Conservation (phyloP, 2,329 filamentous ascomycete species). For the Fusarium haematococcum region DNA sequence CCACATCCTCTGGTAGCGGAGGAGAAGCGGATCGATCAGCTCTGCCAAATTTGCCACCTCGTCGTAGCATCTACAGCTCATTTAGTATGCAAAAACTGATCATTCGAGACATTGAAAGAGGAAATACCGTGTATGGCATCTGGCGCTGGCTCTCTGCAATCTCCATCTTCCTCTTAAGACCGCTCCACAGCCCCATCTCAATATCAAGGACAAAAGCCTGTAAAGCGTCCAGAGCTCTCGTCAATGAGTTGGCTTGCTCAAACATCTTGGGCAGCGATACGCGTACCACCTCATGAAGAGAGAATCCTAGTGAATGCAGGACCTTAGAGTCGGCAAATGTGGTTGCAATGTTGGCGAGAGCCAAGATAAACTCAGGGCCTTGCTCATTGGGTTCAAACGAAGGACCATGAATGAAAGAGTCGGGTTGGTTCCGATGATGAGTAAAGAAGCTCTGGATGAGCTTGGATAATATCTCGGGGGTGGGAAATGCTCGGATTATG, state of each 20-base stretch:
- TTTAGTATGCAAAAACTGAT: not conserved
- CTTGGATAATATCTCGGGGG: conserved; percentile 14
- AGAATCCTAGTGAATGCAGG: conserved; percentile 23
- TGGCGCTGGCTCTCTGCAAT: conserved; percentile 28
- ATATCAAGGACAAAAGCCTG: conserved; percentile 25
- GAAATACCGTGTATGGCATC: conserved; percentile 23
- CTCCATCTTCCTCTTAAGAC: conserved; percentile 29
- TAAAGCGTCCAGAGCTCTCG: conserved; percentile 13
- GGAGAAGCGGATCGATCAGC: not conserved
- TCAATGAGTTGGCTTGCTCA: conserved; percentile 21
- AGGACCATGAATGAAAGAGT: conserved; percentile 19
- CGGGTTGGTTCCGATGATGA: conserved; percentile 16
- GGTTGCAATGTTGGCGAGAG: conserved; percentile 2
- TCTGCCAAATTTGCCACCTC: conserved; percentile 15
- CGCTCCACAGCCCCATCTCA: conserved; percentile 27
- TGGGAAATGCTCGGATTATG: conserved; percentile 27
- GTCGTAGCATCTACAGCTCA: conserved; percentile 13
- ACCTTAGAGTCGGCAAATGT: conserved; percentile 12
- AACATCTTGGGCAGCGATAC: conserved; percentile 5
- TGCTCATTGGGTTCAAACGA: conserved; percentile 19
- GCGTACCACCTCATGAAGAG: conserved; percentile 22
- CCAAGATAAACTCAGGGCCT: conserved; percentile 12
- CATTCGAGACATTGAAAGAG: not conserved
- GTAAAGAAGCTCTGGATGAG: conserved; percentile 24
- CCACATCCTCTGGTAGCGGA: conserved; percentile 7